Evolutionary conservation across 2,329 filamentous ascomycete species (phyloP), one percentile per base, ranked within the genome.

Genomic region (Neurospora sp.): DNA sequence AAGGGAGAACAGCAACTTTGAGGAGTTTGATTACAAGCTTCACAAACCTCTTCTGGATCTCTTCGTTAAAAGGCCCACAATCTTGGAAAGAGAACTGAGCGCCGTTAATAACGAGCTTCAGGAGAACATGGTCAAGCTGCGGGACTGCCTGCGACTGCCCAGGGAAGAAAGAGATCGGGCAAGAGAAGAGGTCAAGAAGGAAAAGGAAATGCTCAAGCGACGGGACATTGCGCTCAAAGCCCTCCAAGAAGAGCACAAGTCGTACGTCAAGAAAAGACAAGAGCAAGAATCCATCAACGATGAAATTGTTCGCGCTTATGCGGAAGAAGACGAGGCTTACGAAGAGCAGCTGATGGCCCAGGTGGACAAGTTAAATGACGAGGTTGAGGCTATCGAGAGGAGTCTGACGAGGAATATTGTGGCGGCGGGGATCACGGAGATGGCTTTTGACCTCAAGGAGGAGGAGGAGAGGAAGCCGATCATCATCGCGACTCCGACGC

Each of bases 271-370:
- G 2, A 76, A 87, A 12, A 78, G 78, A 52, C 77, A 77, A 17
- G 81, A 83, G 71, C 81, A 81, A 65, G 82, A 87, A 70, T 75
- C 78, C 6, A 76, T 88, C 28, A 79, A 84, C 0, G 77, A 82
- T 66, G 79, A 81, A 67, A 82, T 88, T 67, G 80, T 81, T 3
- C 79, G 84, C 70, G 83, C 83, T 0, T 88, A 87, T 71, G 81
- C 81, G 15, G 81, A 85, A 10, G 82, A 82, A 33, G 75, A 83
- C 15, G 83, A 87, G 66, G 87, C 83, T 1, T 82, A 84, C 2
- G 82, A 84, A 10, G 84, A 86, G 28, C 86, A 88, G 28, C 3
- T 62, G 23, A 62, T 62, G 73, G 75, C 77, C 40, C 81, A 79
- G 52, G 77, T 88, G 8, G 85, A 87, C 70, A 79, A 83, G 41